These are phyloP conservation scores for Miamiensis avidus DNA, from an alignment of 169 alveolate species.

Conservation along the genomic window DNA sequence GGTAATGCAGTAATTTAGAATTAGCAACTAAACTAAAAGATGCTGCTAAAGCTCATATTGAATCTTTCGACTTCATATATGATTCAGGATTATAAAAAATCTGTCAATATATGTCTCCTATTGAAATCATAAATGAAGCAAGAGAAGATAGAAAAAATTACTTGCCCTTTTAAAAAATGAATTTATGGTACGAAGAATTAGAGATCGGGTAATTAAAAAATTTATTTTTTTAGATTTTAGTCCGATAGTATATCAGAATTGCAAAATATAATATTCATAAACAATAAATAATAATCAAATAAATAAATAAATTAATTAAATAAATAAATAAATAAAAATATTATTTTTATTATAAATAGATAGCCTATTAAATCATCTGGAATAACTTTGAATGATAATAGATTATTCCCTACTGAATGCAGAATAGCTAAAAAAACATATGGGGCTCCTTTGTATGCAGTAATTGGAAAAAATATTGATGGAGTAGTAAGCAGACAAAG, in stretches of 20 bases:
- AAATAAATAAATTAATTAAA: not conserved
- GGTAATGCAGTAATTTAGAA: conserved; percentile 4
- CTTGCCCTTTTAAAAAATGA: conserved; percentile 65
- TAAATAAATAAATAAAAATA: conserved; percentile 1
- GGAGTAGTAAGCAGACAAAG: conserved; percentile 67
- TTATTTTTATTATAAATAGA: conserved; percentile 3
- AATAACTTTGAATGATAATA: conserved; percentile 60
- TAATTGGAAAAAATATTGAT: conserved; percentile 81
- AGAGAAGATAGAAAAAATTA: conserved; percentile 32
- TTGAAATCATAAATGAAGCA: conserved; percentile 61
- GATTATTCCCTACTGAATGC: conserved; percentile 91
- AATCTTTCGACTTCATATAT: conserved; percentile 77
- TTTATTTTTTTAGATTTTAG: not conserved
- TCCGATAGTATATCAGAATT: not conserved
- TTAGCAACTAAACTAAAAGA: conserved; percentile 48
- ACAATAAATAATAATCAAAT: conserved; percentile 22
- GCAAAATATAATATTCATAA: too few relatives aligned
- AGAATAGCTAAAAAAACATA: conserved; percentile 90
- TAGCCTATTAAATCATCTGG: conserved; percentile 40
- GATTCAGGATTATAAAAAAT: conserved; percentile 64
- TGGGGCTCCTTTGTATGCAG: conserved; percentile 92
- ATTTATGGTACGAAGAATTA: conserved; percentile 55
- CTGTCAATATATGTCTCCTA: conserved; percentile 67
- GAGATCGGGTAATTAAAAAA: conserved; percentile 36
- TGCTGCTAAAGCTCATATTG: conserved; percentile 81